Evolutionary conservation across 2,329 filamentous ascomycete species (phyloP).

Genomic region (Endoconidiophora laricicola): DNA sequence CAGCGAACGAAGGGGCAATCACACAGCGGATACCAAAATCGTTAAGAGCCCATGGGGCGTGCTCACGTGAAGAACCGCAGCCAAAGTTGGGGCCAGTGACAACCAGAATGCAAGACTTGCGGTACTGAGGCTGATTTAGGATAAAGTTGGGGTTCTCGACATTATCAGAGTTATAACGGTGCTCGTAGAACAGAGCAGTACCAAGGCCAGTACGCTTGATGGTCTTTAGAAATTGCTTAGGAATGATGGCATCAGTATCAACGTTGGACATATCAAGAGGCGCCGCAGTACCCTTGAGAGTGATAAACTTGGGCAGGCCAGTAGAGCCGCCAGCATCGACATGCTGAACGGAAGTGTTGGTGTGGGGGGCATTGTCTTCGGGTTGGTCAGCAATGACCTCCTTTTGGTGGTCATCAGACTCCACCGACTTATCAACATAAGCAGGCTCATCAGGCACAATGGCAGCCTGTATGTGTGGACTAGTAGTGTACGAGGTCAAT

Average conservation of each 20-base stretch:
- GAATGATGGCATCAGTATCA: conserved; percentile 98
- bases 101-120: conserved; percentile 72
- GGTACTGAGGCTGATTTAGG: conserved; percentile 80
- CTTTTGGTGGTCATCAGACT: conserved; percentile 33
- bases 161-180: conserved; percentile 61
- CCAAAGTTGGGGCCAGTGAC: conserved; percentile 90
- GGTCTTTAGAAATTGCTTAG: conserved; percentile 98
- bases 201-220: conserved; percentile 96
- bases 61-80: conserved; percentile 81
- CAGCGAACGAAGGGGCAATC: conserved; percentile 61
- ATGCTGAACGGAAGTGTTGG: conserved; percentile 36
- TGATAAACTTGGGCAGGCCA: conserved; percentile 70
- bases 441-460: conserved; percentile 26
- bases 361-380: conserved; percentile 46
- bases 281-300: conserved; percentile 73
- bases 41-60: conserved; percentile 90
- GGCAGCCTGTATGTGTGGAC: conserved; percentile 42
- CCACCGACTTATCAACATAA: conserved; percentile 35
- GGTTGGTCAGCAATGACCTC: conserved; percentile 40
- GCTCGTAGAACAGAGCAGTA: conserved; percentile 68
- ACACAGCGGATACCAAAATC: conserved; percentile 93
- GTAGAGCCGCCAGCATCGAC: conserved; percentile 30
- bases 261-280: conserved; percentile 79
- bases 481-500: conserved; percentile 44
- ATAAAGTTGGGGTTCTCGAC: conserved; percentile 67